phyloP scores from a whole-genome alignment of 2,329 filamentous ascomycete genomes.

The Sphaerulina populicola region DNA sequence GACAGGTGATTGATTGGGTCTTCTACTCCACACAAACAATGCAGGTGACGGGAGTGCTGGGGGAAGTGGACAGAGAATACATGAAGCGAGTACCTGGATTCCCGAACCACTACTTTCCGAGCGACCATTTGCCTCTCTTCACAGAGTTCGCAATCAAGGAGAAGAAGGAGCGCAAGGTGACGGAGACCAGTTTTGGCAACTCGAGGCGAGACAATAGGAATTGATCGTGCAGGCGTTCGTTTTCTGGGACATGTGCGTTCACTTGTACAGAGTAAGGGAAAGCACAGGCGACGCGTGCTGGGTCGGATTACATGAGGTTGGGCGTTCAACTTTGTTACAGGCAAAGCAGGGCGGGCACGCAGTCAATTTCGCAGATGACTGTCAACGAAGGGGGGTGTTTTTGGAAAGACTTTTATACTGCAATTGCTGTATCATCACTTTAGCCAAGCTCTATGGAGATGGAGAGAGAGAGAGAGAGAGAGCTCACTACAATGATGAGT shows the following conservation, averaged over 20 bases:
- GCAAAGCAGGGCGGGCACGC: constrained; percentile 8
- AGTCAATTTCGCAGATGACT: constrained; percentile 1
- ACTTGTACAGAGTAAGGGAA: constrained; percentile 6
- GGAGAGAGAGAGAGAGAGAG: too few species aligned
- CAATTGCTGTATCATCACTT: neutral
- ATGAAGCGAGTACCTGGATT: constrained; percentile 82
- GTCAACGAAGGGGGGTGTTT: neutral
- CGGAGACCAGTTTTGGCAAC: constrained; percentile 32
- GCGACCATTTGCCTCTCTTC: constrained; percentile 83
- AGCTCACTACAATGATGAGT: neutral
- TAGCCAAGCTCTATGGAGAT: neutral
- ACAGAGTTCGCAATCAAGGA: constrained; percentile 84
- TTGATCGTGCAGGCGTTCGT: constrained; percentile 12
- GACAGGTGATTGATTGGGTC: constrained; percentile 89
- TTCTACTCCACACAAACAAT: constrained; percentile 92
- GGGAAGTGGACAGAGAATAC: constrained; percentile 77
- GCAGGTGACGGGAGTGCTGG: constrained; percentile 73
- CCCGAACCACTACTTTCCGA: constrained; percentile 89
- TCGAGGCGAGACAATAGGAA: constrained; percentile 17
- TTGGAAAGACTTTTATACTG: neutral
- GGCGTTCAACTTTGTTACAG: constrained; percentile 11
- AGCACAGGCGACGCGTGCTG: neutral
- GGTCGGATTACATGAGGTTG: neutral
- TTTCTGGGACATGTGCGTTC: constrained; percentile 5
- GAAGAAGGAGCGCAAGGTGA: constrained; percentile 56